Conservation (phyloP, 352 stramenopile species). For the Pythium phragmiticola region DNA sequence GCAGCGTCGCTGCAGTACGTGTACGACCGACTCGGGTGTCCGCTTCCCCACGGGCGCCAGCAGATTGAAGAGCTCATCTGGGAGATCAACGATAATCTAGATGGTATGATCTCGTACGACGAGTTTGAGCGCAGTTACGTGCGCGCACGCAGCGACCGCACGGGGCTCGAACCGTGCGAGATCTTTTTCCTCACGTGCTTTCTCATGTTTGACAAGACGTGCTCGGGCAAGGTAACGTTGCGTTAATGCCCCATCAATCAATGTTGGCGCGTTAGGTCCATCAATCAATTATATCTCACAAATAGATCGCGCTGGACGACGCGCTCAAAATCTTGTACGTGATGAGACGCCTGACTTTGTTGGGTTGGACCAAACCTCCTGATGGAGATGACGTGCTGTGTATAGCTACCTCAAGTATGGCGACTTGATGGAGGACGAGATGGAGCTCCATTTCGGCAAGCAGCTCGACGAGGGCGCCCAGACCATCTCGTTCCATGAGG, state of each 20-base stretch:
- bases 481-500: conserved; percentile 62
- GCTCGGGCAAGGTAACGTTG: conserved; percentile 45
- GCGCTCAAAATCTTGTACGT: conserved; percentile 73
- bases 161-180: conserved; percentile 67
- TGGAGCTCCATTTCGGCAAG: conserved; percentile 71
- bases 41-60: conserved; percentile 36
- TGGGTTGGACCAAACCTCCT: neutral
- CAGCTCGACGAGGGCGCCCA: conserved; percentile 61
- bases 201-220: conserved; percentile 82
- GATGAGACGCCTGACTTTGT: neutral
- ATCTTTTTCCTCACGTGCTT: conserved; percentile 85
- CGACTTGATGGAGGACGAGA: conserved; percentile 77
- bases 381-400: neutral
- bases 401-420: conserved; percentile 68
- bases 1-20: conserved; percentile 43
- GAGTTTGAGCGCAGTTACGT: conserved; percentile 79
- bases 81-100: conserved; percentile 79
- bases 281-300: neutral
- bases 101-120: conserved; percentile 68
- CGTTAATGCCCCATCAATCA: neutral
- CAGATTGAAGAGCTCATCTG: conserved; percentile 71
- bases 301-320: conserved; percentile 71
- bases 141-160: conserved; percentile 55
- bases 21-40: conserved; percentile 58
- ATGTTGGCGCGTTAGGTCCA: neutral